Evolutionary conservation across 1,284 basidiomycete species (phyloP), one percentile per base, ranked within the genome.

Genomic region (Ganoderma boninense): DNA sequence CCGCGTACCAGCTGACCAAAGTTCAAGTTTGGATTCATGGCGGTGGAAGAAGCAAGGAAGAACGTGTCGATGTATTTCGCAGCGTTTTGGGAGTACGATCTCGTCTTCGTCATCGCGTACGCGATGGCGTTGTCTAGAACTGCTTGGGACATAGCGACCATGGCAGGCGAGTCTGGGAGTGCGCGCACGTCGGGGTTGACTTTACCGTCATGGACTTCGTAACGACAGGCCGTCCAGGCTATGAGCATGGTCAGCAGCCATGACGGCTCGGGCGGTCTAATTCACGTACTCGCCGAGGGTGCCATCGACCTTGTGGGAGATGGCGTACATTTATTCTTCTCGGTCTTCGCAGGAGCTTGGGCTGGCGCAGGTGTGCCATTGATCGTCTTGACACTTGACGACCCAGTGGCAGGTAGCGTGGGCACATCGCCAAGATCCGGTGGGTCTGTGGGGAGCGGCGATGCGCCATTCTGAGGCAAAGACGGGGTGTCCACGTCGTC

Each of bases 11-110:
- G 84, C 76, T 94, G 92, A 0, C 86, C 90, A 75, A 87, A 93
- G 73, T 90, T 85, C 69, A 93, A 81, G 77, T 92, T 89, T 2
- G 92, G 92, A 73, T 91, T 90, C 89, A 93, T 92, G 29, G 77
- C 82, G 0, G 90, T 92, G 7, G 79, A 80, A 0, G 82, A 69
- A 71, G 91, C 83, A 18, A 92, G 80, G 83, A 93, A 94, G 84
- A 88, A 92, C 0, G 83, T 80, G 52, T 87, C 80, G 71, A 92
- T 82, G 77, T 85, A 87, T 18, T 77, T 77, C 4, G 82, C 88
- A 5, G 81, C 84, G 57, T 81, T 84, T 64, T 83, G 75, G 40
- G 83, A 81, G 74, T 83, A 84, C 18, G 74, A 61, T 20, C 79
- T 67, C n/a, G 82, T 79, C 72, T 80, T 82, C 64, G 83, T 83